Percentiles rank a stretch among this genome's conserved stretches.
Evolutionary conservation across 2,329 filamentous ascomycete genomes (phyloP).

Genomic region (Calonectria multiphialidica): DNA sequence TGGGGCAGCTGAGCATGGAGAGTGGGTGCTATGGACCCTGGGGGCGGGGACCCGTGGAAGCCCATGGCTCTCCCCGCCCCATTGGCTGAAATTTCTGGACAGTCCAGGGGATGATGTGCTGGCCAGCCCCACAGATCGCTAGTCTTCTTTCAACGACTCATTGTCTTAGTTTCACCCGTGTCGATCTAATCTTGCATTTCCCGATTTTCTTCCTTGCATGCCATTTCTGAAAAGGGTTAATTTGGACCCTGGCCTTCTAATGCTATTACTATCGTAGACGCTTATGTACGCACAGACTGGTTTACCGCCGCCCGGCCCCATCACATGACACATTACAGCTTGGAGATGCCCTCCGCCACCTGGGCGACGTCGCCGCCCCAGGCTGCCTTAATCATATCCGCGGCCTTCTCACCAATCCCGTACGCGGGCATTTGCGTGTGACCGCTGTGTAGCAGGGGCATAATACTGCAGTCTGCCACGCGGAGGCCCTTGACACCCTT

Average conservation of each 20-base stretch:
- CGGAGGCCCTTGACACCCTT: slow-evolving; percentile 64
- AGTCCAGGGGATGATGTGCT: background rate
- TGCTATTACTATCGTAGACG: background rate
- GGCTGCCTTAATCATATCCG: slow-evolving; percentile 60
- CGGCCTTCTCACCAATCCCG: slow-evolving; percentile 65
- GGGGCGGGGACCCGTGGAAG: background rate
- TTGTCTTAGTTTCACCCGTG: background rate
- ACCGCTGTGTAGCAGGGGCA: slow-evolving; percentile 62
- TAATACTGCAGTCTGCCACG: slow-evolving; percentile 65
- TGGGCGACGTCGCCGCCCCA: slow-evolving; percentile 27
- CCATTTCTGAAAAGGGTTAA: background rate
- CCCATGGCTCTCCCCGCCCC: background rate
- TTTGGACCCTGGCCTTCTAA: background rate
- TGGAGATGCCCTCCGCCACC: background rate
- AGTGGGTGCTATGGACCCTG: background rate
- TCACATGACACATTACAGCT: slow-evolving; percentile 8
- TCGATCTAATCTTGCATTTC: background rate
- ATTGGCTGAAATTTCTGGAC: background rate
- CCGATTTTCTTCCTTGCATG: slow-evolving; percentile 6
- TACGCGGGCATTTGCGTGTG: slow-evolving; percentile 69
- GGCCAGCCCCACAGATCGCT: background rate
- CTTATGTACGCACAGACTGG: slow-evolving; percentile 4
- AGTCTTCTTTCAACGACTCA: slow-evolving; percentile 1
- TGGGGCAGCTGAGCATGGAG: background rate
- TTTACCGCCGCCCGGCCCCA: background rate